phyloP scores from a whole-genome alignment of 2,329 filamentous ascomycete species.

The Drechmeria coniospora region DNA sequence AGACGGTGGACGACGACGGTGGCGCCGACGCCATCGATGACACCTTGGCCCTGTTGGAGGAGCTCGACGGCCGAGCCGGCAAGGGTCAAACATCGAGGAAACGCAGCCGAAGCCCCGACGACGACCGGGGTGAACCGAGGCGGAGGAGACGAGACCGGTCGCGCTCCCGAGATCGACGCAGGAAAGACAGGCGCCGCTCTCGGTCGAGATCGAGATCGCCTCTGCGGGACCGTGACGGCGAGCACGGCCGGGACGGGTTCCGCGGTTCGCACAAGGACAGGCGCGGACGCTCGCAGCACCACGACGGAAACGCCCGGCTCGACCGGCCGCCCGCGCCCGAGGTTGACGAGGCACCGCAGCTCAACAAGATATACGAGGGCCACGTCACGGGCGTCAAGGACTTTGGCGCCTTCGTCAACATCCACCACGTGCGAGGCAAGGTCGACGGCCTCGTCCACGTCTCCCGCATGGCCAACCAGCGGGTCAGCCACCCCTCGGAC shows the following conservation, averaged over 20 bases:
- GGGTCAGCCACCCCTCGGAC: conserved; percentile 86
- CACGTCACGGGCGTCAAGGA: conserved; percentile 86
- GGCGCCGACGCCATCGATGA: conserved; percentile 66
- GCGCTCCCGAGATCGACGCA: conserved; percentile 25
- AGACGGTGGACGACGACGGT: conserved; percentile 27
- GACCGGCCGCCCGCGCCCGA: conserved; percentile 53
- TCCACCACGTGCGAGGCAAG: conserved; percentile 75
- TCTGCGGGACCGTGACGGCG: conserved; percentile 23
- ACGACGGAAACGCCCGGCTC: conserved; percentile 43
- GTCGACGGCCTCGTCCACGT: conserved; percentile 90
- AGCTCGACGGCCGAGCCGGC: conserved; percentile 53
- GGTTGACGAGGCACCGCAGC: conserved; percentile 63
- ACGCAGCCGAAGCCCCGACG: conserved; percentile 42
- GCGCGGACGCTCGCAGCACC: conserved; percentile 22
- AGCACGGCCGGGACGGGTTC: conserved; percentile 27
- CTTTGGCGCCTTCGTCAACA: conserved; percentile 87
- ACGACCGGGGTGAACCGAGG: conserved; percentile 27
- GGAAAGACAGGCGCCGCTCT: conserved; percentile 19
- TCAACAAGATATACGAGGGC: conserved; percentile 82
- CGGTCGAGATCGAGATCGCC: conserved; percentile 24
- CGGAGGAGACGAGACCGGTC: conserved; percentile 24
- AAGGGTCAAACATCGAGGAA: conserved; percentile 35
- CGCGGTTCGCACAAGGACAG: conserved; percentile 16
- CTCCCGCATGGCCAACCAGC: conserved; percentile 69
- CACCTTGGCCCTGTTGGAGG: conserved; percentile 82